Evolutionary conservation across 345 rosid genomes (phyloP), one percentile per base, ranked within the genome.

Genomic region (Eucalyptus virginea): DNA sequence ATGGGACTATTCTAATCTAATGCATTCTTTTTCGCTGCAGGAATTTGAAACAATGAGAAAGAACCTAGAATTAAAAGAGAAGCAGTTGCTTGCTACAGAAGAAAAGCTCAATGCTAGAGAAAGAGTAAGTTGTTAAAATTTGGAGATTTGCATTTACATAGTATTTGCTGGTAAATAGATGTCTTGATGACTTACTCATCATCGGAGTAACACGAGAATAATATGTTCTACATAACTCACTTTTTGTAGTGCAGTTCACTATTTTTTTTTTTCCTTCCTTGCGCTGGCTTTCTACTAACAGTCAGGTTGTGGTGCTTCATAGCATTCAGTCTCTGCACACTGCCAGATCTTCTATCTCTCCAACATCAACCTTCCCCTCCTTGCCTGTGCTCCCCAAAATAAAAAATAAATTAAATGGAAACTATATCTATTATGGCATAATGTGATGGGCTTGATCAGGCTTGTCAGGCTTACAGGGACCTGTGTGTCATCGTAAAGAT

Each of bases 51-150:
- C 89, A 89, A 58, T 91, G 77, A 91, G 89, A 92, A 94, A 96
- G 91, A 96, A 91, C 67, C 62, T 98, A 88, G 98, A 94, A 92
- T 81, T 87, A 81, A 96, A 95, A 92, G 99, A 94, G 91, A 92
- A 88, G 89, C 96, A 98, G 90, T 90, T 98, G 58, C 90, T 81
- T 89, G 91, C 87, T 42, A 60, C 94, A 47, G 98, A 98, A 93
- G 98, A 96, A 91, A 96, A 94, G 91, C 95, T 98, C 58, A 93
- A 94, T 91, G 96, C 93, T 85, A 94, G 99, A 93, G 98, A 98
- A 91, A 96, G 92, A 92, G 99, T 95, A 92, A 92, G 95, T 42
- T 72, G 9, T 88, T 87, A 54, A 87, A 81, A 48, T 30, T 21
- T 42, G 4, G 24, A 34, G 58, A 88, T 48, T 52, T 67, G 45